Percentiles rank a stretch among this genome's conserved stretches.
Conservation (phyloP, 2,329 filamentous ascomycete species). For the Periconia digitata region DNA sequence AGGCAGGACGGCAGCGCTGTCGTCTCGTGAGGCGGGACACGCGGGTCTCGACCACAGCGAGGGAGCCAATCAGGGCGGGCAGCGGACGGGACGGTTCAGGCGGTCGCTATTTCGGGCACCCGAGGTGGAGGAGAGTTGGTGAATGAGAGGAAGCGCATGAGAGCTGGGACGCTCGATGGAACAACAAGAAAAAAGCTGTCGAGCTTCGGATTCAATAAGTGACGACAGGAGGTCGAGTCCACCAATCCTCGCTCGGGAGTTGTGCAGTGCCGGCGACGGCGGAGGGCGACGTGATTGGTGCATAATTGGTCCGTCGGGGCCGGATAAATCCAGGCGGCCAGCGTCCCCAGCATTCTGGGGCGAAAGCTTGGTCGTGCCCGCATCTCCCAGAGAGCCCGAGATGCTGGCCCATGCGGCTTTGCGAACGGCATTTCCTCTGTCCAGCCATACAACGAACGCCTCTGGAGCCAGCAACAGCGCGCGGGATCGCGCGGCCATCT, state of each 20-base stretch:
- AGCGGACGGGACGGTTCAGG: neutral
- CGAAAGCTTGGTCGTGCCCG: conserved; percentile 11
- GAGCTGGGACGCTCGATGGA: neutral
- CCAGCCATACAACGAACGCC: conserved; percentile 43
- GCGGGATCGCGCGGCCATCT: conserved; percentile 37
- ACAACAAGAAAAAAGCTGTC: too few relatives aligned
- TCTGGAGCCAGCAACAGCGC: conserved; percentile 26
- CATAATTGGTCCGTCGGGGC: conserved; percentile 12
- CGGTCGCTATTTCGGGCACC: neutral
- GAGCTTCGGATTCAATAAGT: too few relatives aligned
- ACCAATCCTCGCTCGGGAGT: conserved; percentile 18
- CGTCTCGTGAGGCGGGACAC: neutral
- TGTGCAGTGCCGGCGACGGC: neutral
- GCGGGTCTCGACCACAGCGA: neutral
- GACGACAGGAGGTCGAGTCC: conserved; percentile 10
- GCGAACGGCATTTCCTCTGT: conserved; percentile 41
- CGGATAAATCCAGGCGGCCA: conserved; percentile 18
- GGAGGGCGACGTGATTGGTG: conserved; percentile 17
- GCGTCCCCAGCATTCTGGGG: conserved; percentile 10
- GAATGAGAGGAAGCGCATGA: neutral
- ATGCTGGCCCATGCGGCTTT: conserved; percentile 12
- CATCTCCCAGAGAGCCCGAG: conserved; percentile 17
- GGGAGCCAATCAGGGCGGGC: neutral
- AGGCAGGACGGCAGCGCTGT: neutral
- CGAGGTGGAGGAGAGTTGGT: neutral